Evolutionary conservation across 2,329 filamentous ascomycete genomes (phyloP).

Genomic region (Myrmaecium sp.): DNA sequence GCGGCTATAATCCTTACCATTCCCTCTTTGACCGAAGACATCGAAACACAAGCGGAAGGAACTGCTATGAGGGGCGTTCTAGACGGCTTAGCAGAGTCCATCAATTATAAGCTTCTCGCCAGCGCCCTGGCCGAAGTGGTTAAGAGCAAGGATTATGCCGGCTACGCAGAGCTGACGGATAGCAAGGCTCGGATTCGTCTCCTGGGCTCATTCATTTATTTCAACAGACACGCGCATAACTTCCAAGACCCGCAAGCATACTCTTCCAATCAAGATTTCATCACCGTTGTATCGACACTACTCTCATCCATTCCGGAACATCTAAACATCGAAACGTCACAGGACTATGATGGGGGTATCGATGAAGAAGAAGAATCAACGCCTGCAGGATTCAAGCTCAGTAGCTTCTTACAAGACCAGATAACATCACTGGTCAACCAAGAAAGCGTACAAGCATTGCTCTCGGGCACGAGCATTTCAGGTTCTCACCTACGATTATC

Average conservation of each 20-base stretch:
- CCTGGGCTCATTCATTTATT: conserved; percentile 42
- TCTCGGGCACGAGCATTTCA: conserved; percentile 26
- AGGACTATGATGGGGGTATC: conserved; percentile 22
- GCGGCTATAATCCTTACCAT: conserved; percentile 10
- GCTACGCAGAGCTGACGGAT: conserved; percentile 15
- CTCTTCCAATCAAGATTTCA: conserved; percentile 35
- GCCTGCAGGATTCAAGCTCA: conserved; percentile 11
- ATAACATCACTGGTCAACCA: conserved; percentile 58
- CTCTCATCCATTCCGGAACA: conserved; percentile 38
- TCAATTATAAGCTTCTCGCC: conserved; percentile 33
- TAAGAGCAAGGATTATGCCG: conserved; percentile 11
- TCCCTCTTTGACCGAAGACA: too few species aligned
- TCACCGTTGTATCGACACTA: conserved; percentile 37
- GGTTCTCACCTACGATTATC: conserved; percentile 18
- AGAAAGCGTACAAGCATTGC: conserved; percentile 50
- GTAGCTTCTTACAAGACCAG: conserved; percentile 42
- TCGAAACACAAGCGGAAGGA: too few species aligned
- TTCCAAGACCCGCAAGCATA: conserved; percentile 20
- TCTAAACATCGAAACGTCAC: conserved; percentile 38
- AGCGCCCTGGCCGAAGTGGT: conserved; percentile 15
- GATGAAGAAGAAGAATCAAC: too few species aligned
- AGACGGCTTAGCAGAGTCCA: conserved; percentile 25
- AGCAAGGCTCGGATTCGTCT: conserved; percentile 35
- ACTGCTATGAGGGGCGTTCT: conserved; percentile 21
- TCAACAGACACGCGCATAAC: conserved; percentile 33